A percentile compares a stretch with the other conserved stretches of the same genome.
These are phyloP conservation scores for Populus nigra DNA, from an alignment of 345 rosid genomes.

Conservation along the genomic window DNA sequence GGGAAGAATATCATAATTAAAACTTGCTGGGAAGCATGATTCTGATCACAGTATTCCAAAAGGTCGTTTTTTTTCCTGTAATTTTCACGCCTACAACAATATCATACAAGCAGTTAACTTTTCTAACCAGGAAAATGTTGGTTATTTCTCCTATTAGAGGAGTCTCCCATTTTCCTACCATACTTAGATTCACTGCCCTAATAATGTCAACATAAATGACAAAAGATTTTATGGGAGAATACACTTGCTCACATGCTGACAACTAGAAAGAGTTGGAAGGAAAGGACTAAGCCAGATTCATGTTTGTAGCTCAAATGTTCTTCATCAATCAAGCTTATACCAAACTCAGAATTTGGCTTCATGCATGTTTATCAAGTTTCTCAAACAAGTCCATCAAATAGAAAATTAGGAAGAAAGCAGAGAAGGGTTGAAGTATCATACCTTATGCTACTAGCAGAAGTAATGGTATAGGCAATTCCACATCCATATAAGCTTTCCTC, in stretches of 20 bases:
- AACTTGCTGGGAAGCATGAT: not conserved
- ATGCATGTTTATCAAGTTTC: not conserved
- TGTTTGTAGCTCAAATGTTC: not conserved
- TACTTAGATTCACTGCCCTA: not conserved
- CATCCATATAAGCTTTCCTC: constrained; percentile 40
- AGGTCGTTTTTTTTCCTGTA: not conserved
- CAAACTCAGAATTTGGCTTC: not conserved
- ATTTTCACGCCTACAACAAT: not conserved
- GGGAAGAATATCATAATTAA: not conserved
- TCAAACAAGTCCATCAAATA: not conserved
- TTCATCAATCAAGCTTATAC: not conserved
- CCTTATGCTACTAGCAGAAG: constrained; percentile 48
- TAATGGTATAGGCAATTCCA: constrained; percentile 44
- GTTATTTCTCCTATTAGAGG: not conserved
- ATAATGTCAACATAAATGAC: not conserved
- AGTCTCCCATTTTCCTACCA: not conserved
- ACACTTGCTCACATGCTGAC: not conserved
- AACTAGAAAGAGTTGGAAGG: not conserved
- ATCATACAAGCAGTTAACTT: not conserved
- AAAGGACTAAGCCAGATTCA: not conserved
- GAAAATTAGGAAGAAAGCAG: not conserved
- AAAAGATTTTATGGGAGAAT: not conserved
- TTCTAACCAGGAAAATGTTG: not conserved
- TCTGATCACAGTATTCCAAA: not conserved
- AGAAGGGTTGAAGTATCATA: constrained; percentile 6